Evolutionary conservation across 202 grass and related monocot species (phyloP), one percentile per base, ranked within the genome.

Genomic region (Cymbopogon flexuosus): DNA sequence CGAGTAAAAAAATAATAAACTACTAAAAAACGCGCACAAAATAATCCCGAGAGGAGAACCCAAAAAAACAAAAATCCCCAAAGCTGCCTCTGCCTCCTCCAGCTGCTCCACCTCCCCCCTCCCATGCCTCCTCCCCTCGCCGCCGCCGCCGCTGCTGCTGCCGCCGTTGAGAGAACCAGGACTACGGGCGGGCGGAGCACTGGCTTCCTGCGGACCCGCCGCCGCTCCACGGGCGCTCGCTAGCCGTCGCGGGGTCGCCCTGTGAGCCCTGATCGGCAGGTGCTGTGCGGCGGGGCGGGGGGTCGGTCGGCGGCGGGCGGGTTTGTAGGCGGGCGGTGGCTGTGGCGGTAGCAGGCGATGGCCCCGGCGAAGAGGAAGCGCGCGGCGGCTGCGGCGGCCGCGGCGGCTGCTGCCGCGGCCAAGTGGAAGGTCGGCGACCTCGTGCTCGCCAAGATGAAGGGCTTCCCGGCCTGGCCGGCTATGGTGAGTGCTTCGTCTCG

Each of bases 381-480:
- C 31, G 89, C 87, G 30, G 77, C 86, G 19, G 79, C 85, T 3
- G 84, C 85, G 36, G 86, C 89, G 0, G 91, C 88, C 0, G 92
- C 52, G 1, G 90, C 88, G 0, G 89, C 91, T 0, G 89, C 87
- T 0, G 87, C 94, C 8, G 90, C 90, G 69, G 87, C 88, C 65
- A 85, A 90, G 88, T 98, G 96, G 96, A 98, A 95, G 86, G 90
- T 91, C 51, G 96, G 96, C 72, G 96, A 98, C 89, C 96, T 98
- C 51, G 96, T 98, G 81, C 96, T 95, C 73, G 96, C 96, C 77
- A 98, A 99, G 90, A 95, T 99, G 90, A 99, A 94, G 86, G 96
- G 96, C 58, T 99, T 99, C 77, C 96, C 96, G 0, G 92, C 96
- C 8, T 99, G 96, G 96, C 96, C 96, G 57, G 96, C 96, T 66